Base-by-base conservation (phyloP, 2,329 filamentous ascomycete species). In the Macrophomina phaseolina region DNA sequence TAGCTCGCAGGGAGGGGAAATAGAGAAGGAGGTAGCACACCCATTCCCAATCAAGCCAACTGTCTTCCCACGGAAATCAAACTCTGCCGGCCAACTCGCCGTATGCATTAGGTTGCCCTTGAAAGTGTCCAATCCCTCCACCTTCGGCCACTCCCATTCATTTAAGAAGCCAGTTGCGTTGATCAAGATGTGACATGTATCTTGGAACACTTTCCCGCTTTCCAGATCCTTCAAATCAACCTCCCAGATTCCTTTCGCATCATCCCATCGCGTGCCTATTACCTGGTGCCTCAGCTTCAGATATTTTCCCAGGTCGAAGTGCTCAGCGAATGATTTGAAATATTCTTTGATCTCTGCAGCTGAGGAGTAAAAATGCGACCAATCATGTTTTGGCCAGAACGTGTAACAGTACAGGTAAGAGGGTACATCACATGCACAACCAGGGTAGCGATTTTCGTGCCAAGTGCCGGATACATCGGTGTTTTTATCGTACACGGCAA, bases 21-120 rank as follows among this genome's bases (percentile, higher is more conserved):
- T 2, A 38, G 36, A 38, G 36, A 12, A 12, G 4, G 11, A 38
- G 36, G 11, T 12, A 12, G 11, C 36, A 38, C 11, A 79, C 72
- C 79, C 80, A 61, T 82, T 86, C 16, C 86, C 86, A 60, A 88
- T 82, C n/a, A 88, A 73, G 5, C 82, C 81, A 30, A 86, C 83
- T 9, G 77, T 76, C 68, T 85, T 85, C 32, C 76, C 81, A 1
- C 72, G 72, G 6, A 86, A 74, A n/a, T 85, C 79, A 8, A 85
- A 75, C 18, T 81, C 79, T 5, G 83, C 73, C 1, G 85, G 81
- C 86, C 86, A 90, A 45, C 81, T 78, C 1, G 87, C 83, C 0
- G 84, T 84, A 71, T 89, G 87, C 51, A 87, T 79, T 4, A 87
- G 74, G 7, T 76, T 72, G 8, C 86, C 87, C 62, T 81, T 74